Conservation (phyloP, 2,329 filamentous ascomycete species). For the Colletotrichum falcatum region DNA sequence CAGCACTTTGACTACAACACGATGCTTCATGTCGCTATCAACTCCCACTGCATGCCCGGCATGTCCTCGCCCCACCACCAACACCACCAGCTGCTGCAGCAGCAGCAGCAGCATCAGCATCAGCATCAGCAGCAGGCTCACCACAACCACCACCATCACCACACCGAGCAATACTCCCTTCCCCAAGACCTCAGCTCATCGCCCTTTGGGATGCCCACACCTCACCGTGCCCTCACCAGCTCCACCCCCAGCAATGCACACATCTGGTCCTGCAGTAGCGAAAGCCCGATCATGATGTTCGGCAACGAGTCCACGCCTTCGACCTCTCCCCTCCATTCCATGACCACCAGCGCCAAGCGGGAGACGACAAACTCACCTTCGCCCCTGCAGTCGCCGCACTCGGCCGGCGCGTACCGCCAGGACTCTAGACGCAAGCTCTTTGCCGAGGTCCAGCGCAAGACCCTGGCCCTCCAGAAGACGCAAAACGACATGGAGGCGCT, state of each 20-base stretch:
- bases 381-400: conserved; percentile 47
- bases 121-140: not conserved
- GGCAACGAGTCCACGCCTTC: conserved; percentile 46
- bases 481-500: conserved; percentile 47
- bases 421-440: conserved; percentile 53
- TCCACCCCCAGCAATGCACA: conserved; percentile 54
- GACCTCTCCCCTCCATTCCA: conserved; percentile 47
- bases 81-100: conserved; percentile 19
- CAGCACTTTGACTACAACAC: conserved; percentile 52
- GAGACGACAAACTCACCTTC: conserved; percentile 50
- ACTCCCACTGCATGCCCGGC: conserved; percentile 39
- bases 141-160: not conserved
- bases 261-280: conserved; percentile 55
- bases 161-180: conserved; percentile 34
- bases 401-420: conserved; percentile 49
- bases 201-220: conserved; percentile 41
- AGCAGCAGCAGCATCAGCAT: not conserved
- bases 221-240: conserved; percentile 47
- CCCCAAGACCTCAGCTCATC: conserved; percentile 41
- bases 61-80: conserved; percentile 39
- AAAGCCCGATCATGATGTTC: conserved; percentile 57
- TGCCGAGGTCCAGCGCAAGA: conserved; percentile 58
- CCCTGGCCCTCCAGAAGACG: conserved; percentile 56
- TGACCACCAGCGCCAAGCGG: conserved; percentile 53
- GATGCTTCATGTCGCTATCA: conserved; percentile 49